Base-by-base conservation (phyloP, 2,329 filamentous ascomycete species). In the Achaetomium macrosporum region DNA sequence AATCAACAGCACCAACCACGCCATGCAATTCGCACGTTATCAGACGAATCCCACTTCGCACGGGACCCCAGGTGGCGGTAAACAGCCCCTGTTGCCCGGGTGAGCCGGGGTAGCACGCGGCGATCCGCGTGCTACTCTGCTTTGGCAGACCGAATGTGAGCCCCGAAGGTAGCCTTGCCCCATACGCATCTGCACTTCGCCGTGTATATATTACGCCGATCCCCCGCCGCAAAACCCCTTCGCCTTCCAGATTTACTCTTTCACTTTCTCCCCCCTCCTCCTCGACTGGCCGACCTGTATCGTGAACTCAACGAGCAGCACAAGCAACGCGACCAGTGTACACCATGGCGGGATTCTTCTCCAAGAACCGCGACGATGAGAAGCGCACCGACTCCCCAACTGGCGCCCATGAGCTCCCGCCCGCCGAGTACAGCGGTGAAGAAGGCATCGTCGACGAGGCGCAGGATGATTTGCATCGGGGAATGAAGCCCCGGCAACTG, bases 401-500 rank as follows among this genome's bases (percentile, higher is more conserved):
- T 2, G 51, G 51, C 2, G 46, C 30, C 31, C 55, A 50, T 30
- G 56, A 54, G 37, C 48, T 47, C 3, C 25, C 36, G 15, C 35
- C 13, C 25, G 49, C 6, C n/a, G 53, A 51, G 9, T 52, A 48
- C 42, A 56, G 42, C 50, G 48, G 49, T 45, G 51, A 66, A 30
- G 50, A 59, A 49, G 59, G 51, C 42, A 45, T 54, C 13, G 52
- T 50, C 54, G 62, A 60, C n/a, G 55, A 58, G 25, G 59, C 20
- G 33, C 30, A 59, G 12, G 61, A 65, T 53, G 63, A 65, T 50
- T 54, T 66, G 25, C 64, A 65, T 50, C 61, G 64, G n/a, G 64
- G 55, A 16, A 64, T 66, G 61, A 65, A 63, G 59, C 59, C 64
- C 10, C 59, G 65, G 15, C 64, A 67, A 33, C 53, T 66, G 42